Conservation (phyloP, 2,329 filamentous ascomycete species). For the Sodiomyces alkalinus region DNA sequence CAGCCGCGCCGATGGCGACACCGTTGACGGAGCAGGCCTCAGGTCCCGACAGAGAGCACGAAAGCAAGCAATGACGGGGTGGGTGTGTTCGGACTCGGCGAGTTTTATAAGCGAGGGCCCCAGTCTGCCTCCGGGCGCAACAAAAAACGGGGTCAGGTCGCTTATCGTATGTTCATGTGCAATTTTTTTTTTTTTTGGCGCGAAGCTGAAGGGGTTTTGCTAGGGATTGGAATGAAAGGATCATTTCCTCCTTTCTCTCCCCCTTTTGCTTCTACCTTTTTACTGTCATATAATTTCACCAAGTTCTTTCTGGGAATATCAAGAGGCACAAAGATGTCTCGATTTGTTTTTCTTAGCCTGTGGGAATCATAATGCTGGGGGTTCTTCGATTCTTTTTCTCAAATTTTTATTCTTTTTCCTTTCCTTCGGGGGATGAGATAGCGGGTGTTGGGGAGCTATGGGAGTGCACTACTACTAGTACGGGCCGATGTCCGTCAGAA, state of each 20-base stretch:
- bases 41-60: background rate
- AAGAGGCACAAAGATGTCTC: too few species aligned
- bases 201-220: background rate
- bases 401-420: too few species aligned
- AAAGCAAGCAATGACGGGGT: background rate
- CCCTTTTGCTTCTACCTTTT: too few species aligned
- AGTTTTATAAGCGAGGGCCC: background rate
- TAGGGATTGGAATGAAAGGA: background rate
- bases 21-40: background rate
- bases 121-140: background rate
- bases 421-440: too few species aligned
- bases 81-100: background rate
- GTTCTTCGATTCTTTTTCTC: constrained; percentile 8
- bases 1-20: background rate
- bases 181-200: background rate
- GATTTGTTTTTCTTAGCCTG: too few species aligned
- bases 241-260: constrained; percentile 1
- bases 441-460: too few species aligned
- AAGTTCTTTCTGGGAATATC: too few species aligned
- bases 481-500: too few species aligned
- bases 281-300: too few species aligned
- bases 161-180: background rate
- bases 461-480: too few species aligned
- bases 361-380: constrained; percentile 8
- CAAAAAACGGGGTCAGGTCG: background rate